phyloP scores from a whole-genome alignment of 768 basidiomycete genomes.

The Lactarius hengduanensis region DNA sequence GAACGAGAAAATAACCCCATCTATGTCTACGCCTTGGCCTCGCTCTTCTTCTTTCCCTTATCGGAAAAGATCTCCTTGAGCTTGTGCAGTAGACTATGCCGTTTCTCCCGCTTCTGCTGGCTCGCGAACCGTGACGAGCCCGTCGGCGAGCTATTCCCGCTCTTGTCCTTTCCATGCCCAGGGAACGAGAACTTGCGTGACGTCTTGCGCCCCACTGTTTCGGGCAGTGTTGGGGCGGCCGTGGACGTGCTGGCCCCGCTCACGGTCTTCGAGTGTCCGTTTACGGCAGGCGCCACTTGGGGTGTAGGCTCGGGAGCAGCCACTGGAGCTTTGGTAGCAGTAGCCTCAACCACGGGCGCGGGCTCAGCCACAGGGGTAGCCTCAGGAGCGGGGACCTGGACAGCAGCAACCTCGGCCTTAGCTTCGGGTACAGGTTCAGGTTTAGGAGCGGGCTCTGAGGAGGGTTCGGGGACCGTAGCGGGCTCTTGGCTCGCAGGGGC shows the following conservation, averaged over 20 bases:
- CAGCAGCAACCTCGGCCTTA: not conserved
- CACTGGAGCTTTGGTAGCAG: not conserved
- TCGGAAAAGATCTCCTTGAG: slow-evolving; percentile 29
- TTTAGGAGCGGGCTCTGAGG: not conserved
- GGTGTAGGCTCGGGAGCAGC: slow-evolving; percentile 13
- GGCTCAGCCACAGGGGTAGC: not conserved
- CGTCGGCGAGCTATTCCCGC: slow-evolving; percentile 22
- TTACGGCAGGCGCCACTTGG: not conserved
- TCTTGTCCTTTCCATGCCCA: slow-evolving; percentile 9
- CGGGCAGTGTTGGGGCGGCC: not conserved
- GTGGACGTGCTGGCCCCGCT: slow-evolving; percentile 19
- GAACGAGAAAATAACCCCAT: not conserved
- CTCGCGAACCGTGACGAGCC: slow-evolving; percentile 25
- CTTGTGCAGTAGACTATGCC: slow-evolving; percentile 25
- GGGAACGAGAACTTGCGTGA: slow-evolving; percentile 26
- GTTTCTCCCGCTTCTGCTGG: slow-evolving; percentile 27
- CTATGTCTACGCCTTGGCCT: slow-evolving; percentile 23
- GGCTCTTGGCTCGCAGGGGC: not conserved
- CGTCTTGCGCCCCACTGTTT: slow-evolving; percentile 9
- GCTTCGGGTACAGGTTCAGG: not conserved
- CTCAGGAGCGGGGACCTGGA: not conserved
- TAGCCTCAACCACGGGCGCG: not conserved
- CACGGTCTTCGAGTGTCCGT: slow-evolving; percentile 16
- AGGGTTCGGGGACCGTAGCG: not conserved
- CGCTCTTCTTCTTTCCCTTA: slow-evolving; percentile 25